Conservation (phyloP, 2,329 filamentous ascomycete genomes). For the Curvularia verruculosa region DNA sequence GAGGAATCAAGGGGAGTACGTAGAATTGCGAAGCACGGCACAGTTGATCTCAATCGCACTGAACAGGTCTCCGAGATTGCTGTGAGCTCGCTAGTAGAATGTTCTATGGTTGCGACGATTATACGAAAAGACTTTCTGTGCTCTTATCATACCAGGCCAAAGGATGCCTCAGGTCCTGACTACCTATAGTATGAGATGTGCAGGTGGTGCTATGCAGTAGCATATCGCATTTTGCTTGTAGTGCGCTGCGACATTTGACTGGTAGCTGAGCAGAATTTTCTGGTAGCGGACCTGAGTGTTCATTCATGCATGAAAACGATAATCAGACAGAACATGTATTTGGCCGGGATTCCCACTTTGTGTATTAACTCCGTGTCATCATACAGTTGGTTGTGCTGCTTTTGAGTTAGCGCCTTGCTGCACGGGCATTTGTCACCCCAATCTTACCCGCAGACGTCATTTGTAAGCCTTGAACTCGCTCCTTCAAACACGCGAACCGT, state of each 20-base stretch:
- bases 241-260: not conserved
- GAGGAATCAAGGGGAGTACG: too few species aligned
- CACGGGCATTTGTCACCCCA: not conserved
- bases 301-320: not conserved
- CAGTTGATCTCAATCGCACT: not conserved
- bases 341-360: not conserved
- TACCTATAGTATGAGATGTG: not conserved
- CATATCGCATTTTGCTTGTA: not conserved
- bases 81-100: not conserved
- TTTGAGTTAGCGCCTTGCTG: not conserved
- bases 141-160: not conserved
- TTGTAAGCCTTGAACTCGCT: conserved; percentile 4
- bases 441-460: not conserved
- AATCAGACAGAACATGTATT: not conserved
- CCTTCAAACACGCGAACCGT: not conserved
- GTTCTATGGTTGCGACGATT: not conserved
- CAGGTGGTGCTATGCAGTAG: not conserved
- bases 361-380: not conserved
- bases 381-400: not conserved
- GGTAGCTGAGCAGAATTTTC: not conserved
- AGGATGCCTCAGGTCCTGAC: not conserved
- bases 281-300: not conserved
- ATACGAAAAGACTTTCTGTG: not conserved
- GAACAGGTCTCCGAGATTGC: not conserved
- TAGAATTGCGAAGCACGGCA: too few species aligned